Conservation (phyloP, 2,329 filamentous ascomycete species). For the Trichoderma atroviride region DNA sequence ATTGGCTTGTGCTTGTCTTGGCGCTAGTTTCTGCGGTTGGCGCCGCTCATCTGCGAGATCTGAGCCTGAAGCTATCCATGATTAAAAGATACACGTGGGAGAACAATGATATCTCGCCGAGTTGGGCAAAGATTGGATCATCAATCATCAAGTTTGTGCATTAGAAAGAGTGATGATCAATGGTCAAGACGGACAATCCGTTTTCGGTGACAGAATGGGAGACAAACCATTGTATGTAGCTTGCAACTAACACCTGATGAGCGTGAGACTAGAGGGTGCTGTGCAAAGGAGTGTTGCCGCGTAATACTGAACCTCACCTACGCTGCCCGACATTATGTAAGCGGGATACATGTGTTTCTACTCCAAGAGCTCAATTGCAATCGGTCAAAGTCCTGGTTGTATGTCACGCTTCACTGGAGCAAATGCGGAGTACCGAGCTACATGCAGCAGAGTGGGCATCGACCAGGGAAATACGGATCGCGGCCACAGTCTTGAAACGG, state of each 20-base stretch:
- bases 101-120: background rate
- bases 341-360: background rate
- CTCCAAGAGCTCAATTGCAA: background rate
- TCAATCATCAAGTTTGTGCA: background rate
- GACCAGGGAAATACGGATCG: background rate
- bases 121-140: background rate
- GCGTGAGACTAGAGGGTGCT: no score
- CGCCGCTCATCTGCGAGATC: background rate
- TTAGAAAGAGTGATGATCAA: background rate
- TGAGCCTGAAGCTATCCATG: background rate
- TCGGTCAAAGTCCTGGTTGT: background rate
- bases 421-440: background rate
- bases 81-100: background rate
- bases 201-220: background rate
- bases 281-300: background rate
- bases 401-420: background rate
- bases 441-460: background rate
- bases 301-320: background rate
- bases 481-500: background rate
- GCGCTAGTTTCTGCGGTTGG: background rate
- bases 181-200: background rate
- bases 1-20: background rate
- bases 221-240: no score
- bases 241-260: no score
- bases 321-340: background rate